Conservation (phyloP, 2,329 filamentous ascomycete genomes). For the Botrytis byssoidea region DNA sequence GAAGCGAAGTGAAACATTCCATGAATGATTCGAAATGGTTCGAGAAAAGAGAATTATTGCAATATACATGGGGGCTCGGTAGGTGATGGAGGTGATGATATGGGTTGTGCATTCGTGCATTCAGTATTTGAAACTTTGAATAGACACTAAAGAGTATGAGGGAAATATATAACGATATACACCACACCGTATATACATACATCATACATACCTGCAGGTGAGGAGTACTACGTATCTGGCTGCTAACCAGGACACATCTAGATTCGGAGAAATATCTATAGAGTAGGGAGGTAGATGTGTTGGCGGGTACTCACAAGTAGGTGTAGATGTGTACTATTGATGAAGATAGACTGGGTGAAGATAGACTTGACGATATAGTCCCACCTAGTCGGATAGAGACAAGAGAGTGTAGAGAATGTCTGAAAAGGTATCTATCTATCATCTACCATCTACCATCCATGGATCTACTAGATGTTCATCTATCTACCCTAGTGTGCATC, state of each 20-base stretch:
- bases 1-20: conserved; percentile 20
- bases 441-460: neutral
- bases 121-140: neutral
- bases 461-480: neutral
- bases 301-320: neutral
- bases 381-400: neutral
- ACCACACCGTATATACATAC: neutral
- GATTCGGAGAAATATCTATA: neutral
- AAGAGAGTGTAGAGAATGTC: neutral
- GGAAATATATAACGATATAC: neutral
- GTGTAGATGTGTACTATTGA: neutral
- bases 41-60: neutral
- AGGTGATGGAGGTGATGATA: neutral
- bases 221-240: neutral
- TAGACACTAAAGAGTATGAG: neutral
- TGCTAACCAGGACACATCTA: neutral
- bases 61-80: neutral
- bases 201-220: neutral
- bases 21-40: conserved; percentile 6
- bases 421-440: neutral
- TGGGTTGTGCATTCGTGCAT: neutral
- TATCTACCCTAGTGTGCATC: neutral
- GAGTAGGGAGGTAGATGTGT: neutral
- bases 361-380: neutral
- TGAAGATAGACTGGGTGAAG: neutral